A percentile compares a stretch with the other conserved stretches of the same genome.
Conservation (phyloP, 768 basidiomycete genomes). For the Termitomyces sp. region DNA sequence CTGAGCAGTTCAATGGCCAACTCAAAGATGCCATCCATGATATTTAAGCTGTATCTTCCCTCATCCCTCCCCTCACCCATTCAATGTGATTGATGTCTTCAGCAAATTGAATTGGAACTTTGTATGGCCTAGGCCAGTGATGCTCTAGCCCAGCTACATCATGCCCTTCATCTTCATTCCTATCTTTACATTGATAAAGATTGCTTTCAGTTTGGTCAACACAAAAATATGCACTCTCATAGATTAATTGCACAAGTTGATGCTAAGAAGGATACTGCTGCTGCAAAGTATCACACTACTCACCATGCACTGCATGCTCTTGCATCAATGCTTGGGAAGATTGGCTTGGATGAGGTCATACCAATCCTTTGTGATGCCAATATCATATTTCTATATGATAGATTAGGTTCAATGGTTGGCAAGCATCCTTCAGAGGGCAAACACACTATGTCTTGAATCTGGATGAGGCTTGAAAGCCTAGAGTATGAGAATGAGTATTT, state of each 20-base stretch:
- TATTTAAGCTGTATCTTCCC: conserved; percentile 3
- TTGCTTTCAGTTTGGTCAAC: conserved; percentile 10
- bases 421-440: conserved; percentile 3
- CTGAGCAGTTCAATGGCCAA: not conserved
- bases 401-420: not conserved
- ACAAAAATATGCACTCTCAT: conserved; percentile 9
- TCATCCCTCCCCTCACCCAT: not conserved
- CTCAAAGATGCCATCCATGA: not conserved
- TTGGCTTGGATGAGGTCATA: conserved; percentile 5
- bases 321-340: not conserved
- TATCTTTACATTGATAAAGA: conserved; percentile 12
- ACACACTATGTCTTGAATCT: conserved; percentile 15
- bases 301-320: conserved; percentile 1
- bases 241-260: conserved; percentile 3
- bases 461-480: conserved; percentile 9
- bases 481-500: conserved; percentile 1
- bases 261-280: conserved; percentile 2
- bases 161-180: conserved; percentile 7
- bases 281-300: conserved; percentile 9
- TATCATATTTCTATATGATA: conserved; percentile 7
- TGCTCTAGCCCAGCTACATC: conserved; percentile 8
- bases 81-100: not conserved
- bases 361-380: conserved; percentile 6
- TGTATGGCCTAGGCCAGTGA: conserved; percentile 11
- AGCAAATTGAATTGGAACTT: conserved; percentile 7